Evolutionary conservation across 2,329 filamentous ascomycete species (phyloP), one percentile per base, ranked within the genome.

Genomic region (Hypoxylon sp.): DNA sequence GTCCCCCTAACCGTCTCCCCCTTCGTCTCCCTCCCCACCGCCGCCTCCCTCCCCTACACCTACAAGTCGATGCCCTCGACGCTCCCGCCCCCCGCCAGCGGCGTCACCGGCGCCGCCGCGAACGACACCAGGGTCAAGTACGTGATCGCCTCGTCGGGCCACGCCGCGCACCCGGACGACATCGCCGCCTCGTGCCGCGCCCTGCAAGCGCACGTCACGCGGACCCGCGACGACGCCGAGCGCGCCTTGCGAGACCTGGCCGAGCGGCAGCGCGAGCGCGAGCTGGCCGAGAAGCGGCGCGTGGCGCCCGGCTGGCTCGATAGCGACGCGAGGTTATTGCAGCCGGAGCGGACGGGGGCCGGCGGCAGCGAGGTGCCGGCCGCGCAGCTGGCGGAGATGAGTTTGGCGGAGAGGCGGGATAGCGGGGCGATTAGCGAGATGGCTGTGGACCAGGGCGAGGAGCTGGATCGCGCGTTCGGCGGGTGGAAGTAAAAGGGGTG

Each of bases 1-100:
- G 89, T 98, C 41, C 93, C 95, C 28, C 82, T 99, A 57, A 96
- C 93, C 51, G 93, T 98, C 46, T 97, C 94, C 2, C 95, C 95
- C 24, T 97, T 97, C 81, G 88, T 98, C 72, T 91, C 90, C 63
- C 89, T 99, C 30, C 95, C 95, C 10, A 90, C 92, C 28, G 91
- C 94, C 24, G 91, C 94, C 19, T 97, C 94, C 0, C 87, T 99
- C 6, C 94, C 95, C 22, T 98, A 98, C 82, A 97, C 93, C 71
- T 98, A 97, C 85, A 94, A 94, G 76, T 86, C 89, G 10, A 90
- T 98, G 74, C 92, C 94, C 0, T 94, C 93, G 0, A 91, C 93
- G 1, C 87, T 98, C 0, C 94, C 95, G 0, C 88, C 88, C 1
- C 91, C 91, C 1, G 84, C 87, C 32, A 85, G 88, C 6, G 84